Percentiles rank a stretch among this genome's conserved stretches.
These are phyloP conservation scores for Nicotiana otophora DNA, from an alignment of 257 asterid genomes.

Conservation along the genomic window DNA sequence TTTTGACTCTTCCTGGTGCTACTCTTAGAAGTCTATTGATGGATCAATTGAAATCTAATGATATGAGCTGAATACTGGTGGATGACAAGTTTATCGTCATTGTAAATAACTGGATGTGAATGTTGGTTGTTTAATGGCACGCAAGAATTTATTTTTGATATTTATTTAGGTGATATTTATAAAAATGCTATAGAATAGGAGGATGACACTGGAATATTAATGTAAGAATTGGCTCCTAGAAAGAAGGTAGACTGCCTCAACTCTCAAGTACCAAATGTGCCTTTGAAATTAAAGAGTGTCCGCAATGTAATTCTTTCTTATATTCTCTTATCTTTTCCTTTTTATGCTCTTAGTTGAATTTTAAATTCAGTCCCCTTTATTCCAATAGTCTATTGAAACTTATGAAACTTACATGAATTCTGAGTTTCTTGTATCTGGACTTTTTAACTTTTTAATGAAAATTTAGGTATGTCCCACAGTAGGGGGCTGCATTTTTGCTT, in stretches of 20 bases:
- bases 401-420: background rate
- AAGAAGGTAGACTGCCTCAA: slow-evolving; percentile 24
- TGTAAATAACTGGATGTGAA: too few relatives aligned
- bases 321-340: slow-evolving; percentile 4
- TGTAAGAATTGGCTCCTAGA: slow-evolving; percentile 14
- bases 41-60: too few relatives aligned
- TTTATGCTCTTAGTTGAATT: background rate
- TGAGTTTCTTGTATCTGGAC: background rate
- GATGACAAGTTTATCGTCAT: too few relatives aligned
- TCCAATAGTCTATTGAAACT: background rate
- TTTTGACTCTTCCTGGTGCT: too few relatives aligned
- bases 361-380: background rate
- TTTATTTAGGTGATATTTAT: background rate
- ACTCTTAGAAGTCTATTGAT: too few relatives aligned
- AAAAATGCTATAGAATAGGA: background rate
- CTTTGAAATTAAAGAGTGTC: slow-evolving; percentile 13
- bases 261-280: background rate
- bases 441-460: background rate
- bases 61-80: too few relatives aligned
- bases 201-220: slow-evolving; percentile 5
- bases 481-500: background rate
- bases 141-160: background rate
- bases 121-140: slow-evolving; percentile 2
- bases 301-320: slow-evolving; percentile 10
- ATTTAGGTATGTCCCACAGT: background rate